phyloP scores from a whole-genome alignment of 2,329 filamentous ascomycete genomes.

The Parastagonospora nodorum region DNA sequence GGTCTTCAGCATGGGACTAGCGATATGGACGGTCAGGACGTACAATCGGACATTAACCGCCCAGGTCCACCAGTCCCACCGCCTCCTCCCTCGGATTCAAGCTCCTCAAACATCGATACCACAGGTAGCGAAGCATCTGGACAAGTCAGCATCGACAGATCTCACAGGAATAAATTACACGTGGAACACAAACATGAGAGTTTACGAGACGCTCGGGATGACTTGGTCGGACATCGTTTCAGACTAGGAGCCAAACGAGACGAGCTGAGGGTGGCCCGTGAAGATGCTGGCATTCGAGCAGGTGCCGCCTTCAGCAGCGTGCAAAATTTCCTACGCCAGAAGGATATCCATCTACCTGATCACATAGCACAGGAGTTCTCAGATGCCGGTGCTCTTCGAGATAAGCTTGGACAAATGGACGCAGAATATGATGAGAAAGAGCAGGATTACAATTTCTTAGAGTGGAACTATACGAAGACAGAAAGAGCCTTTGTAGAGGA shows the following conservation, averaged over 20 bases:
- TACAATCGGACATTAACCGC: too few relatives aligned
- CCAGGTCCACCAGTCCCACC: too few relatives aligned
- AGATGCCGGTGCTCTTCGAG: background rate
- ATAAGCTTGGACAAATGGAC: constrained; percentile 4
- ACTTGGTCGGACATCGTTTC: constrained; percentile 2
- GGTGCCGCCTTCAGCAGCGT: constrained; percentile 1
- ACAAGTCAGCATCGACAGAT: too few relatives aligned
- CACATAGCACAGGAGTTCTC: background rate
- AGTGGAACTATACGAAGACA: constrained; percentile 10
- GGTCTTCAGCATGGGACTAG: too few relatives aligned
- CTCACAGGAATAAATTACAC: too few relatives aligned
- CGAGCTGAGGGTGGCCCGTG: background rate
- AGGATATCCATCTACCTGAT: background rate
- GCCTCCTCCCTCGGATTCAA: too few relatives aligned
- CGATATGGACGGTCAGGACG: too few relatives aligned
- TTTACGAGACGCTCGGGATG: constrained; percentile 8
- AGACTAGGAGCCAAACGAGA: constrained; percentile 3
- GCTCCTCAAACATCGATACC: too few relatives aligned
- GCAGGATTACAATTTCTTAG: constrained; percentile 4
- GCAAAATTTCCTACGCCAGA: background rate
- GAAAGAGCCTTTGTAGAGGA: too few relatives aligned
- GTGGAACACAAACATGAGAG: constrained; percentile 7
- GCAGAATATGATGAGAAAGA: constrained; percentile 6
- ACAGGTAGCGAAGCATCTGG: too few relatives aligned
- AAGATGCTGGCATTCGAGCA: background rate